Base-by-base conservation (phyloP, 2,329 filamentous ascomycete species). In the Sordariomycetes sp. region DNA sequence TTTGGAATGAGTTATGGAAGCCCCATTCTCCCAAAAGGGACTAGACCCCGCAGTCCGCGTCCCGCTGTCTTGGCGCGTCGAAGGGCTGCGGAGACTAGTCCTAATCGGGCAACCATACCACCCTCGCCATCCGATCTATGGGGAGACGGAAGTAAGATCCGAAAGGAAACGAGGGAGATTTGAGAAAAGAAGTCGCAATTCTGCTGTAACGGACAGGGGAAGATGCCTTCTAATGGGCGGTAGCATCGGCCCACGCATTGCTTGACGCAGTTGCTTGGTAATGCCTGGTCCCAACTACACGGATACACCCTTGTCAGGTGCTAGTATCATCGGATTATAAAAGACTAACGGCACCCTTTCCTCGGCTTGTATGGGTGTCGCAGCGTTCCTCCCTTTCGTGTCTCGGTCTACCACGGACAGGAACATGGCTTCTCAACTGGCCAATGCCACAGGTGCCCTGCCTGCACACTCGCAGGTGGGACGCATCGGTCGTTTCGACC, bases 31-130 rank as follows among this genome's bases (percentile, higher is more conserved):
- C 61, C 3, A 51, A 65, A 61, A 2, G 65, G 64, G 65, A 65
- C 64, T 68, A 68, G 65, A 62, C 65, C 64, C 66, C 65, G 66
- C 60, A 53, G 22, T 58, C 20, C 20, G 34, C 53, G 58, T 51
- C 34, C 34, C 53, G 17, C 36, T 54, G n/a, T 51, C 51, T 58
- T 25, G 58, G 36, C 10, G 52, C 45, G 52, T 57, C 32, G 53
- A 25, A 42, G 59, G 12, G 12, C 36, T 55, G 62, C 69, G 69
- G 69, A 68, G 68, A 66, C 65, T 71, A 71, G 63, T 61, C 60
- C 62, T 57, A 56, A 57, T 66, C 57, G 15, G 60, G 64, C 45
- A 55, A 55, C 52, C 22, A 51, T 34, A 48, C 32, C 35, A 53
- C 2, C 57, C 15, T n/a, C 6, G 6, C 15, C 15, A 45, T 45